These are phyloP conservation scores for Moringa oleifera DNA, from an alignment of 345 rosid genomes.

Conservation along the genomic window DNA sequence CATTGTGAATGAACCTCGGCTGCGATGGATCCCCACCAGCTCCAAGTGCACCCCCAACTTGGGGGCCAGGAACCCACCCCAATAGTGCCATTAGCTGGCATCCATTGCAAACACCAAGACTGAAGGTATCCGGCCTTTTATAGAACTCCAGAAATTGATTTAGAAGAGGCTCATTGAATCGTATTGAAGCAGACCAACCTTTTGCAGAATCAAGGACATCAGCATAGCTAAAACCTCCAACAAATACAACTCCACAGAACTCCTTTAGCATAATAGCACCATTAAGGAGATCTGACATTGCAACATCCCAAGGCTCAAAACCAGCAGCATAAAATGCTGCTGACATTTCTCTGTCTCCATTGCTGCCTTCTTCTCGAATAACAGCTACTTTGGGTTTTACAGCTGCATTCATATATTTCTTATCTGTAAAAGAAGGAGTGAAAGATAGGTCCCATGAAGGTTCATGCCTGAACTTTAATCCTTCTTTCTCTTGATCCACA, in stretches of 20 bases:
- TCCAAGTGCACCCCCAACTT: constrained; percentile 76
- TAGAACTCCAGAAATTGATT: constrained; percentile 85
- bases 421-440: constrained; percentile 64
- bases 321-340: constrained; percentile 87
- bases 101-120: constrained; percentile 92
- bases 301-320: constrained; percentile 92
- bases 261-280: constrained; percentile 56
- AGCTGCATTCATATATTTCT: constrained; percentile 44
- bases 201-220: constrained; percentile 95
- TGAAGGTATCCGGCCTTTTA: constrained; percentile 77
- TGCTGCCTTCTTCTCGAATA: constrained; percentile 96
- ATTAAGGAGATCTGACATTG: constrained; percentile 83
- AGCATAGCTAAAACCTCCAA: constrained; percentile 93
- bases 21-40: constrained; percentile 75
- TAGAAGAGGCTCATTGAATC: constrained; percentile 69
- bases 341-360: constrained; percentile 95
- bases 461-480: constrained; percentile 62
- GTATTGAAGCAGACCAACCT: constrained; percentile 97
- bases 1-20: constrained; percentile 86
- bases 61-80: constrained; percentile 96
- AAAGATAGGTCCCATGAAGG: constrained; percentile 77
- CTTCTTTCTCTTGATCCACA: constrained; percentile 81
- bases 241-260: constrained; percentile 81
- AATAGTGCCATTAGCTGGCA: constrained; percentile 92
- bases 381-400: constrained; percentile 85